Evolutionary conservation across 306 rosid species (phyloP).

Genomic region (Cucurbita pepo): DNA sequence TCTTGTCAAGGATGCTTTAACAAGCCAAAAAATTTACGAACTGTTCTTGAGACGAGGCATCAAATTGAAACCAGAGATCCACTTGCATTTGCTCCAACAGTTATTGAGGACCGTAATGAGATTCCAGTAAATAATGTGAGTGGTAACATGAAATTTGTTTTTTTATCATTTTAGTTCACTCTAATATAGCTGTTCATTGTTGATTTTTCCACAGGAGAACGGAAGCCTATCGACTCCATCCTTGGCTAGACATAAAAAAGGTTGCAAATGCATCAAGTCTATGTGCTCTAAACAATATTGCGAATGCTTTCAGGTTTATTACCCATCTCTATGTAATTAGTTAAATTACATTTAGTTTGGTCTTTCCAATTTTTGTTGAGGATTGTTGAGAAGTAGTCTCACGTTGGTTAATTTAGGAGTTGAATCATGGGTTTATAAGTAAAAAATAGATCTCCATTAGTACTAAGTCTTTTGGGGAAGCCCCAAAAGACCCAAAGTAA

Average conservation of each 20-base stretch:
- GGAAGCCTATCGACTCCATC: slow-evolving; percentile 30
- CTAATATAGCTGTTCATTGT: slow-evolving; percentile 7
- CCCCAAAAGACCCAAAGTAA: too few species aligned
- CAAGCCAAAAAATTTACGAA: slow-evolving; percentile 26
- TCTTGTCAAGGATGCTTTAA: slow-evolving; percentile 56
- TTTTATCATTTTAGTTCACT: not conserved
- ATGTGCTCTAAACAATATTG: slow-evolving; percentile 66
- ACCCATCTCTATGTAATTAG: not conserved
- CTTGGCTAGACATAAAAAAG: slow-evolving; percentile 55
- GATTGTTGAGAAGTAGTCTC: too few species aligned
- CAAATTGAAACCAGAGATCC: slow-evolving; percentile 49
- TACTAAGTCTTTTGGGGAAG: too few species aligned
- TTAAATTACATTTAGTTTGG: too few species aligned
- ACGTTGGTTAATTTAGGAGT: too few species aligned
- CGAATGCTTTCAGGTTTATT: slow-evolving; percentile 62
- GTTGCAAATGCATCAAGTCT: slow-evolving; percentile 69
- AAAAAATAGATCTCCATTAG: too few species aligned
- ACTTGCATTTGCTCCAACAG: slow-evolving; percentile 52
- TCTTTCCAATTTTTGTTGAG: too few species aligned
- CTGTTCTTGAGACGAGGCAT: slow-evolving; percentile 22
- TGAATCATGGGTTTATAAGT: too few species aligned
- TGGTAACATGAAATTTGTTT: slow-evolving; percentile 15
- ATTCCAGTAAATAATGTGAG: slow-evolving; percentile 19
- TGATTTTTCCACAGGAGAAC: slow-evolving; percentile 26
- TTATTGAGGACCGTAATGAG: slow-evolving; percentile 18